These are phyloP conservation scores for Apostasia shenzhenica DNA, from an alignment of 106 monocot genomes.

Conservation along the genomic window DNA sequence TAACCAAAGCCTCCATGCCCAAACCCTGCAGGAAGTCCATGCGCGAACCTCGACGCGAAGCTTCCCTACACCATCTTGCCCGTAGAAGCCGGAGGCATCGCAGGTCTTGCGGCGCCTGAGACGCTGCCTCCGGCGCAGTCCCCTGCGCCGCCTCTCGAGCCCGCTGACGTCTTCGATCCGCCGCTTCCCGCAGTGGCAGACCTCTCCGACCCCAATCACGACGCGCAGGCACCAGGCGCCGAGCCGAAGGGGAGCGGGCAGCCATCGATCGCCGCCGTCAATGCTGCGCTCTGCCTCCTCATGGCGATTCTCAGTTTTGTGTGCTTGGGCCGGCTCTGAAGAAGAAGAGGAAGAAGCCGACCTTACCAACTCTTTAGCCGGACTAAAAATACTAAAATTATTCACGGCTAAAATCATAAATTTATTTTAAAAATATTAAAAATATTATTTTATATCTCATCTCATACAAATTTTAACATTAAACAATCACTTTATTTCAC, in stretches of 20 bases:
- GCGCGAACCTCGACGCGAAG: slow-evolving; percentile 42
- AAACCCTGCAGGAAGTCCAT: slow-evolving; percentile 61
- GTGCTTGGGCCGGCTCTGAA: slow-evolving; percentile 1
- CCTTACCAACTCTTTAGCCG: no score
- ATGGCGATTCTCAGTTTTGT: slow-evolving; percentile 14
- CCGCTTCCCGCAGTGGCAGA: no score
- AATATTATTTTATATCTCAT: no score
- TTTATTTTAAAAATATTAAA: no score
- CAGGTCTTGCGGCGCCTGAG: slow-evolving; percentile 8
- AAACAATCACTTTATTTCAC: no score
- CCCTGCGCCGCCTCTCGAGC: slow-evolving; percentile 59
- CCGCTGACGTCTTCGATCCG: no score
- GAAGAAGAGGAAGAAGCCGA: no score
- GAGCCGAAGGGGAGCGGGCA: slow-evolving; percentile 7
- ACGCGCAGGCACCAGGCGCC: neutral
- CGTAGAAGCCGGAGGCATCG: slow-evolving; percentile 47
- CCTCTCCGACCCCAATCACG: slow-evolving; percentile 41
- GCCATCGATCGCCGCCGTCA: neutral
- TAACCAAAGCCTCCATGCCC: no score
- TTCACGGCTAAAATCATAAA: no score
- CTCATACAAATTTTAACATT: no score
- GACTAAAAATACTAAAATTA: no score
- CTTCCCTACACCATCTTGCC: slow-evolving; percentile 57
- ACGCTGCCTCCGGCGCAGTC: slow-evolving; percentile 35
- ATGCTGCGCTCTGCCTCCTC: slow-evolving; percentile 11